Evolutionary conservation across 176 grass and related monocot genomes (phyloP), one percentile per base, ranked within the genome.

Genomic region (Microstegium vimineum): DNA sequence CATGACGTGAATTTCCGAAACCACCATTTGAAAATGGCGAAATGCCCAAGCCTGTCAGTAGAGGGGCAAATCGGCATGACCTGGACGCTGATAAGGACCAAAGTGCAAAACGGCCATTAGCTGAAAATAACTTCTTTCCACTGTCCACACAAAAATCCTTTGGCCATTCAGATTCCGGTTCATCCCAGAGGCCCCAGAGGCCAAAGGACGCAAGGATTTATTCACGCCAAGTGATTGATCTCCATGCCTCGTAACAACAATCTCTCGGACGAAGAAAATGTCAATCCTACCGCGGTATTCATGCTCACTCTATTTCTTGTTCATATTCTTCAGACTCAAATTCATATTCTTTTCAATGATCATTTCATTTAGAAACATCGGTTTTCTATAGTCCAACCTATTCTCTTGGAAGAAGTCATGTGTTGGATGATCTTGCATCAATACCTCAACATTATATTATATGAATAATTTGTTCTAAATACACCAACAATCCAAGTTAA

Each of bases 221-320:
- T 80, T 59, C 46, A 49, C 46, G 46, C 43, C 46, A 18, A 49
- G 46, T 17, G 46, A 4, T 15, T 18, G 57, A 84, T 94, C 47
- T 72, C 83, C n/a, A 97, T 97, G 88, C 42, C 76, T 75, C 86
- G 49, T 57, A 77, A 45, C 61, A 33, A 70, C 52, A 84, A 91
- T 91, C 84, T 75, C 1, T 85, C 61, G 26, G 81, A 88, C 9
- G 74, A 77, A 2, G 89, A 94, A 78, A 83, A 86, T 62, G 79
- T 90, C 54, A 94, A 97, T 82, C 87, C 94, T 67, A 88, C 86
- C 31, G 78, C 79, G 80, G 94, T 94, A 94, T 47, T 17, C 18
- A 11, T 16, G 59, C 2, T 80, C 22, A 37, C 12, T 66, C 54
- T 40, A 40, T 22, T 87, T 83, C 5, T 76, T 46, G 0, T 66